Percentiles rank a stretch among this genome's conserved stretches.
Conservation (phyloP, 495 filamentous ascomycete species). For the Hypomontagnella submonticulosa region DNA sequence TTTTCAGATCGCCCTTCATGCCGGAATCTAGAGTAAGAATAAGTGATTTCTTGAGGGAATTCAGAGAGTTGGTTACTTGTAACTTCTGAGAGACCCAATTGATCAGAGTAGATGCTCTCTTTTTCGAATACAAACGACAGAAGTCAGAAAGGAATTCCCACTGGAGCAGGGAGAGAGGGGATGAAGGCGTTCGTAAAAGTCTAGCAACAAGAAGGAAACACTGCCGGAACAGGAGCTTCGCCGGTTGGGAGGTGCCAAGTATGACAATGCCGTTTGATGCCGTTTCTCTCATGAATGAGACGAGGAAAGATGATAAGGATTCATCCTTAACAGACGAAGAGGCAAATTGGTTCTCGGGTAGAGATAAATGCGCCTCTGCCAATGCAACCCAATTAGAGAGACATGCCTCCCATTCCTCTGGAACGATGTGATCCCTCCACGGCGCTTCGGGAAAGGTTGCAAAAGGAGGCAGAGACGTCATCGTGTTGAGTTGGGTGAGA, state of each 20-base stretch:
- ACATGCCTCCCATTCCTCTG: conserved; percentile 80
- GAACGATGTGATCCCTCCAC: conserved; percentile 71
- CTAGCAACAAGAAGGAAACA: conserved; percentile 69
- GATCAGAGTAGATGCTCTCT: conserved; percentile 49
- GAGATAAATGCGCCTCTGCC: conserved; percentile 68
- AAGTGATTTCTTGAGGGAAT: conserved; percentile 56
- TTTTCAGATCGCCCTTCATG: conserved; percentile 58
- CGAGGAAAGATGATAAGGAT: conserved; percentile 68
- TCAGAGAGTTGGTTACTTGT: conserved; percentile 51
- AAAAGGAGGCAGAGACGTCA: conserved; percentile 67
- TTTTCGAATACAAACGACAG: conserved; percentile 66
- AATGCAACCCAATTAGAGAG: conserved; percentile 81
- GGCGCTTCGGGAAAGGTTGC: conserved; percentile 77
- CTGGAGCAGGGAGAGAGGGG: conserved; percentile 59
- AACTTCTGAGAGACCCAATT: conserved; percentile 47
- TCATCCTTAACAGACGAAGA: conserved; percentile 61
- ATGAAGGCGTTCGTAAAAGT: conserved; percentile 54
- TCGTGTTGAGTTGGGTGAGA: conserved; percentile 10
- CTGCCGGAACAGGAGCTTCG: conserved; percentile 65
- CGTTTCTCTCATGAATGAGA: conserved; percentile 68
- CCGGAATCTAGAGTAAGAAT: conserved; percentile 63
- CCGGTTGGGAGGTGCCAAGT: conserved; percentile 57
- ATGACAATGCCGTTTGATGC: conserved; percentile 53
- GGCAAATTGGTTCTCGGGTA: conserved; percentile 64
- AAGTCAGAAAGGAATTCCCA: conserved; percentile 70